Conservation (phyloP, 2,329 filamentous ascomycete genomes). For the Beauveria brongniartii region DNA sequence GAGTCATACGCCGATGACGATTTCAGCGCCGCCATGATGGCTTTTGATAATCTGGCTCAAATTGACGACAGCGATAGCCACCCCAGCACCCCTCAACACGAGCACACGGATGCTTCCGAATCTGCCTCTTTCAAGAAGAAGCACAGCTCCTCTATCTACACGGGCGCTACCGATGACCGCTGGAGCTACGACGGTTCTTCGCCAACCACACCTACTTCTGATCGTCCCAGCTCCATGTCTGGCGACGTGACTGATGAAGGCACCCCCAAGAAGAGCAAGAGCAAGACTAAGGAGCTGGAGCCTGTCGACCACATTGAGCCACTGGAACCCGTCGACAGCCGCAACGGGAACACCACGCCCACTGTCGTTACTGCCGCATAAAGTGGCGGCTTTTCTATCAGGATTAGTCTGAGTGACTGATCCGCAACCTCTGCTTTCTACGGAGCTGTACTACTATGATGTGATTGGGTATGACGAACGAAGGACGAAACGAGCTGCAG, state of each 20-base stretch:
- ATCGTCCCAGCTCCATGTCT: slow-evolving; percentile 25
- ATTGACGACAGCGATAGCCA: slow-evolving; percentile 10
- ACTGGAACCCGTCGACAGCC: not conserved
- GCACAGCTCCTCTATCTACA: slow-evolving; percentile 31
- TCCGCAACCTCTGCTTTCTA: not conserved
- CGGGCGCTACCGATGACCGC: slow-evolving; percentile 28
- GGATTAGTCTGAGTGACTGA: not conserved
- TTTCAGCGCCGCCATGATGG: not conserved
- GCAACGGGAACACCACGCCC: slow-evolving; percentile 7
- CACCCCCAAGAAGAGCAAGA: slow-evolving; percentile 25
- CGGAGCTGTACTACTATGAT: slow-evolving; percentile 5
- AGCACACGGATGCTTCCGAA: slow-evolving; percentile 22
- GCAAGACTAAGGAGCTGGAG: slow-evolving; percentile 10
- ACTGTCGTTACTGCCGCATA: slow-evolving; percentile 8
- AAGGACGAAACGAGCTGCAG: not conserved
- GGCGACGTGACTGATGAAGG: slow-evolving; percentile 26
- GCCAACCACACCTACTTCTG: slow-evolving; percentile 31
- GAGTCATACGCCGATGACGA: not conserved
- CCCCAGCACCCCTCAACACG: slow-evolving; percentile 14
- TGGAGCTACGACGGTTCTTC: slow-evolving; percentile 31
- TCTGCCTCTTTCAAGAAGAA: slow-evolving; percentile 22
- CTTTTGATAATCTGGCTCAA: slow-evolving; percentile 7
- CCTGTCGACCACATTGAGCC: not conserved
- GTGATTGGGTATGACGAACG: slow-evolving; percentile 7
- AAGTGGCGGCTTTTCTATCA: not conserved